Evolutionary conservation across 805 yeast genomes (phyloP).

Genomic region (Tetrapisispora namnaoensis): DNA sequence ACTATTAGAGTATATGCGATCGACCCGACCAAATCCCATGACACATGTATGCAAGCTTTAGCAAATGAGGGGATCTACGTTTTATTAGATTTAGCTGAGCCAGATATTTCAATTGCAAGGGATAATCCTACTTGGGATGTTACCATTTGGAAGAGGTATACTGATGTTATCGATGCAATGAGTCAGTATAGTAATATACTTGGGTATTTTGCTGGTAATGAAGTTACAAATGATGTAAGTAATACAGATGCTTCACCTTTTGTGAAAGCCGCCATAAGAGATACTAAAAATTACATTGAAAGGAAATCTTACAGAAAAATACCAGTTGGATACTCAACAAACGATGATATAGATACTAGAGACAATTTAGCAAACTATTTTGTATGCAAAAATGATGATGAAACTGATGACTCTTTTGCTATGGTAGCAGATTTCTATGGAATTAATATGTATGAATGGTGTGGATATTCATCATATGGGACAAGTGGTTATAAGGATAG

Average conservation of each 20-base stretch:
- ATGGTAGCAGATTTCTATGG: slow-evolving; percentile 67
- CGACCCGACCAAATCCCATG: slow-evolving; percentile 62
- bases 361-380: slow-evolving; percentile 73
- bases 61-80: slow-evolving; percentile 86
- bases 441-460: slow-evolving; percentile 83
- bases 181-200: slow-evolving; percentile 68
- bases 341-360: slow-evolving; percentile 79
- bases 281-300: slow-evolving; percentile 65
- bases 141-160: slow-evolving; percentile 64
- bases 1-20: slow-evolving; percentile 80
- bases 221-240: slow-evolving; percentile 75
- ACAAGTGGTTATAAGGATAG: slow-evolving; percentile 58
- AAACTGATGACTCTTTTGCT: slow-evolving; percentile 32
- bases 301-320: slow-evolving; percentile 53
- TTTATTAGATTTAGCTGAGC: slow-evolving; percentile 83
- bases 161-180: slow-evolving; percentile 71
- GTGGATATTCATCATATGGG: slow-evolving; percentile 55
- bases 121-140: slow-evolving; percentile 70
- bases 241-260: slow-evolving; percentile 88
- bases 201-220: slow-evolving; percentile 97
- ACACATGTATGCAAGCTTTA: slow-evolving; percentile 63
- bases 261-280: slow-evolving; percentile 94
- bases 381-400: slow-evolving; percentile 38
- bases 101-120: slow-evolving; percentile 67
- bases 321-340: slow-evolving; percentile 92